A percentile compares a stretch with the other conserved stretches of the same genome.
Evolutionary conservation across 306 rosid genomes (phyloP).

Genomic region (Boehmeria nivea): DNA sequence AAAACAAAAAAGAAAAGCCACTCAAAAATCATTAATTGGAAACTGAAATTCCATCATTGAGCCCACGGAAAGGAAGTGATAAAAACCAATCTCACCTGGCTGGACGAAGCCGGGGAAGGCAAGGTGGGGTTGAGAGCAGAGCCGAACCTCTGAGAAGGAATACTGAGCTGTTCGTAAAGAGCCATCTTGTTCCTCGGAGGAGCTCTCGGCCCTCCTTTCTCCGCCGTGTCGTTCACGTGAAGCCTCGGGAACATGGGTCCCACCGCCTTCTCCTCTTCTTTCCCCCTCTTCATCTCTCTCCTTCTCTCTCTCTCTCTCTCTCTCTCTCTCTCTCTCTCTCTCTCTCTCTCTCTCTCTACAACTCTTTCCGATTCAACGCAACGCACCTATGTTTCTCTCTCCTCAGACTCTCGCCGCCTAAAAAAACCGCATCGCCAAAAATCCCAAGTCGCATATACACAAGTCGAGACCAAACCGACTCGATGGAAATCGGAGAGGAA

Average conservation of each 20-base stretch:
- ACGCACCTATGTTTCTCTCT: too few species aligned
- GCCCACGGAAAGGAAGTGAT: too few species aligned
- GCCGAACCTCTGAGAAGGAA: slow-evolving; percentile 73
- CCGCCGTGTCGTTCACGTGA: slow-evolving; percentile 73
- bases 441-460: not conserved
- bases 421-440: not conserved
- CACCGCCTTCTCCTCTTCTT: slow-evolving; percentile 67
- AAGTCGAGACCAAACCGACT: too few species aligned
- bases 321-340: slow-evolving; percentile 75
- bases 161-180: slow-evolving; percentile 82
- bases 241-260: slow-evolving; percentile 97
- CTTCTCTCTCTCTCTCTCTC: slow-evolving; percentile 75
- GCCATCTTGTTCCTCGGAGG: slow-evolving; percentile 99
- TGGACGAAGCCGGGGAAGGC: slow-evolving; percentile 47
- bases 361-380: slow-evolving; percentile 10
- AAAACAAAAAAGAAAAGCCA: not conserved
- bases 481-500: too few species aligned
- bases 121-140: slow-evolving; percentile 24
- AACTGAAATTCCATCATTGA: too few species aligned
- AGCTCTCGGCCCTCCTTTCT: slow-evolving; percentile 97
- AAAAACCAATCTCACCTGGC: slow-evolving; percentile 63
- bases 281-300: slow-evolving; percentile 64
- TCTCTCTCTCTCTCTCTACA: slow-evolving; percentile 77
- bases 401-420: not conserved
- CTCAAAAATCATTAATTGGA: too few species aligned